phyloP scores from a whole-genome alignment of 176 grass and related monocot genomes.

The Zoysia pacifica region DNA sequence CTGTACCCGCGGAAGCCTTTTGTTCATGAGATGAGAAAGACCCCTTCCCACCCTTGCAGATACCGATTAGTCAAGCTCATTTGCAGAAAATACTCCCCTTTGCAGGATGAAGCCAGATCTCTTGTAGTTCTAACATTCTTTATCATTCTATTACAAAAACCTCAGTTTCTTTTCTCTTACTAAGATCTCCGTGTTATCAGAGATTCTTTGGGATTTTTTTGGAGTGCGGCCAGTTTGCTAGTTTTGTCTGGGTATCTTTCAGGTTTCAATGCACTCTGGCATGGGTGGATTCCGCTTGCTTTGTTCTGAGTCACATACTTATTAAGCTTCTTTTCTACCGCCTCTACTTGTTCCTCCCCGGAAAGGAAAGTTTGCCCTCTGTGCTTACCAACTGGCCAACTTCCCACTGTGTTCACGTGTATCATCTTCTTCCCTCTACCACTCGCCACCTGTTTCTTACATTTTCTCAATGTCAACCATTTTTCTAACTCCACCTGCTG shows the following conservation, averaged over 20 bases:
- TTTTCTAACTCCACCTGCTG: constrained; percentile 37
- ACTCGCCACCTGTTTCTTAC: constrained; percentile 1
- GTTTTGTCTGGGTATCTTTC: constrained; percentile 21
- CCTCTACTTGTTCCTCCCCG: constrained; percentile 43
- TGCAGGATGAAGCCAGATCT: constrained; percentile 9
- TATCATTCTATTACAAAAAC: not conserved
- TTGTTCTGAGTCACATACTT: constrained; percentile 30
- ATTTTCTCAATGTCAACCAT: constrained; percentile 2
- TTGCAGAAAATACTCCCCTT: not conserved
- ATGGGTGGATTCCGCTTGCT: constrained; percentile 21
- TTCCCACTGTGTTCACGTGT: constrained; percentile 46
- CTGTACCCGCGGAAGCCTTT: not conserved
- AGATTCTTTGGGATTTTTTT: not conserved
- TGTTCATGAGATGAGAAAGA: not conserved
- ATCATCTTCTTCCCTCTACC: constrained; percentile 5
- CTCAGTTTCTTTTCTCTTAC: not conserved
- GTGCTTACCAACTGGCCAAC: constrained; percentile 50
- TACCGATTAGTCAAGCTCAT: not conserved
- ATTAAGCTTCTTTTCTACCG: constrained; percentile 41
- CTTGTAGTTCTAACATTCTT: not conserved
- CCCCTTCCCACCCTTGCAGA: not conserved
- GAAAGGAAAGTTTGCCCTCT: constrained; percentile 61
- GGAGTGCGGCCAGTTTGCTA: not conserved
- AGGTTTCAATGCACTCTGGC: not conserved
- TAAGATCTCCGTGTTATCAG: not conserved